phyloP scores from a whole-genome alignment of 1,284 basidiomycete species.

The Melampsora americana region DNA sequence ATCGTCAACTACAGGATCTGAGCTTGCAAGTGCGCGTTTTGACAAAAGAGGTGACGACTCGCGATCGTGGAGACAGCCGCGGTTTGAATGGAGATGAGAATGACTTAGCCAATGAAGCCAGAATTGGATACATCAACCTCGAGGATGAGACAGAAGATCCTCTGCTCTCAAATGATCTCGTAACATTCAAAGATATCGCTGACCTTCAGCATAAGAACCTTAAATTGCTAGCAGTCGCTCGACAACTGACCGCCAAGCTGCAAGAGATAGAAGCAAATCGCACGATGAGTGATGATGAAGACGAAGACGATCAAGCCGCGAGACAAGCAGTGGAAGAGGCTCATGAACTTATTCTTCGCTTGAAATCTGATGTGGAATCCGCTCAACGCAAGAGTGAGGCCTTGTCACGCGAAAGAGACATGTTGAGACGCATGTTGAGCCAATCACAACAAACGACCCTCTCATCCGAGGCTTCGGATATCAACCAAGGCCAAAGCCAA shows the following conservation, averaged over 20 bases:
- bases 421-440: constrained; percentile 70
- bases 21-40: constrained; percentile 78
- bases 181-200: constrained; percentile 77
- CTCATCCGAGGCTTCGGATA: neutral
- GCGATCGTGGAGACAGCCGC: constrained; percentile 56
- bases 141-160: constrained; percentile 63
- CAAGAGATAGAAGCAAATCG: constrained; percentile 55
- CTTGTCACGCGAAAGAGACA: constrained; percentile 80
- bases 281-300: constrained; percentile 38
- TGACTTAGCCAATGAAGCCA: constrained; percentile 53
- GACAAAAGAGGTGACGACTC: constrained; percentile 71
- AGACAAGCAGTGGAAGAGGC: constrained; percentile 79
- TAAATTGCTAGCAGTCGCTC: constrained; percentile 75
- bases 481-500: neutral
- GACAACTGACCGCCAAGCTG: constrained; percentile 58
- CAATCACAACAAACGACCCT: constrained; percentile 46
- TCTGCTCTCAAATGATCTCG: constrained; percentile 83
- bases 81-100: constrained; percentile 58
- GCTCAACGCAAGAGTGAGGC: constrained; percentile 71
- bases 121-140: constrained; percentile 56
- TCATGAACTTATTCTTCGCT: constrained; percentile 73
- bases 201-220: constrained; percentile 85
- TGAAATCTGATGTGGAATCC: constrained; percentile 70
- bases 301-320: constrained; percentile 61
- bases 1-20: constrained; percentile 74